These are phyloP conservation scores for Marasmius sp. DNA, from an alignment of 1,284 basidiomycete species.

Conservation along the genomic window DNA sequence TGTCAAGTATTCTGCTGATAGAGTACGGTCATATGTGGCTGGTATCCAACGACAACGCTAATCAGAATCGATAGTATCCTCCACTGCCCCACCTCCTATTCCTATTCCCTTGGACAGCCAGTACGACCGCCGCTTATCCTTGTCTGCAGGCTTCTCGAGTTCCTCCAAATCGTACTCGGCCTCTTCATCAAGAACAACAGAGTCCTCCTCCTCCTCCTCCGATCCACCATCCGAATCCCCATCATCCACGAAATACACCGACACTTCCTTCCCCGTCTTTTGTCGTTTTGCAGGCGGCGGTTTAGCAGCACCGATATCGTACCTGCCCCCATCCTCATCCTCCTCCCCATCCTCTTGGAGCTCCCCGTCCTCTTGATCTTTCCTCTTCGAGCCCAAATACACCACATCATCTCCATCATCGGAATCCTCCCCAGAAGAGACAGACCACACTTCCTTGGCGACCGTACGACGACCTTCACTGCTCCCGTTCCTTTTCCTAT, in stretches of 20 bases:
- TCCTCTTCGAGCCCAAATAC: not conserved
- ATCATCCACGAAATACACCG: not conserved
- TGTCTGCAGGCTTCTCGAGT: slow-evolving; percentile 9
- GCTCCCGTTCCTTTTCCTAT: not conserved
- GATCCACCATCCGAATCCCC: slow-evolving; percentile 43
- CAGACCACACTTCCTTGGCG: not conserved
- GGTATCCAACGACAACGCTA: not conserved
- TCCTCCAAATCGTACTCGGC: slow-evolving; percentile 30
- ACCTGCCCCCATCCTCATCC: slow-evolving; percentile 51
- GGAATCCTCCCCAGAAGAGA: slow-evolving; percentile 4
- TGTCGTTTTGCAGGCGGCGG: slow-evolving; percentile 30
- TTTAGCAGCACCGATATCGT: slow-evolving; percentile 46
- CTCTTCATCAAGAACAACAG: slow-evolving; percentile 28
- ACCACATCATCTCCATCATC: slow-evolving; percentile 1
- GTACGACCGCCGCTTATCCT: slow-evolving; percentile 37
- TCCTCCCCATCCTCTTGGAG: too few species aligned
- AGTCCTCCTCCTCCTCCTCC: slow-evolving; percentile 42
- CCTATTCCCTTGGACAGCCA: slow-evolving; percentile 49
- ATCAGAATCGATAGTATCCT: slow-evolving; percentile 1
- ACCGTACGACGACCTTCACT: not conserved
- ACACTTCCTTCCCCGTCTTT: slow-evolving; percentile 23
- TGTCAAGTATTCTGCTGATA: too few species aligned
- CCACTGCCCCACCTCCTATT: slow-evolving; percentile 11
- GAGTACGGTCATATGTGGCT: not conserved
- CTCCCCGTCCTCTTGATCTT: slow-evolving; percentile 6